Conservation (phyloP, 177 flowering plant species). For the Vitis hybrid region DNA sequence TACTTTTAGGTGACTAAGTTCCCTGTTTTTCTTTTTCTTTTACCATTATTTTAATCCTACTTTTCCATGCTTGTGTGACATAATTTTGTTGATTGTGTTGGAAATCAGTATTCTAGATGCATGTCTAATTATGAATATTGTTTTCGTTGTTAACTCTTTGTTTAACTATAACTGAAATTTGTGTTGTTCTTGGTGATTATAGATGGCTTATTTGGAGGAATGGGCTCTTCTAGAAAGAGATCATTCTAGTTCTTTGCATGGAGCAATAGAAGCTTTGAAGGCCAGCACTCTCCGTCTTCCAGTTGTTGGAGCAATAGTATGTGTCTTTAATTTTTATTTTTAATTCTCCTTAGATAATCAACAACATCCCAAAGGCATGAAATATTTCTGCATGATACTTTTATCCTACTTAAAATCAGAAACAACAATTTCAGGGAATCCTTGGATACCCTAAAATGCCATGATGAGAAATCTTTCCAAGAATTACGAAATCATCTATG, state of each 20-base stretch:
- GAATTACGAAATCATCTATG: too few relatives aligned
- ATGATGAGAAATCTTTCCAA: too few relatives aligned
- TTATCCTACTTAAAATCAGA: too few relatives aligned
- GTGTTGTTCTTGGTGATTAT: slow-evolving; percentile 16
- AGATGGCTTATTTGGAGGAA: slow-evolving; percentile 77
- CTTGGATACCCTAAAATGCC: too few relatives aligned
- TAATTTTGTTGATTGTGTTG: too few relatives aligned
- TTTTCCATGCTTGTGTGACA: too few relatives aligned
- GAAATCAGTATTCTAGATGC: too few relatives aligned
- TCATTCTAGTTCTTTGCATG: slow-evolving; percentile 66
- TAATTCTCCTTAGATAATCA: not conserved
- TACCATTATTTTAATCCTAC: too few relatives aligned
- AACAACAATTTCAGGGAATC: too few relatives aligned
- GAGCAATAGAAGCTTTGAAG: slow-evolving; percentile 86
- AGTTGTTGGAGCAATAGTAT: slow-evolving; percentile 74
- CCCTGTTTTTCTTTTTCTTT: too few relatives aligned
- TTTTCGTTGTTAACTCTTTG: not conserved
- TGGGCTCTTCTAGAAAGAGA: slow-evolving; percentile 84
- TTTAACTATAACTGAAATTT: slow-evolving; percentile 1
- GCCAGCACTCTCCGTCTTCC: slow-evolving; percentile 97
- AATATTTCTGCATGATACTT: not conserved
- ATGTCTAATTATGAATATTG: not conserved
- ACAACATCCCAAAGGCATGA: too few relatives aligned
- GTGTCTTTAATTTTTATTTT: slow-evolving; percentile 14
- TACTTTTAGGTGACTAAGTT: too few relatives aligned